These are phyloP conservation scores for Glycyrrhiza uralensis DNA, from an alignment of 306 rosid species.

Conservation along the genomic window DNA sequence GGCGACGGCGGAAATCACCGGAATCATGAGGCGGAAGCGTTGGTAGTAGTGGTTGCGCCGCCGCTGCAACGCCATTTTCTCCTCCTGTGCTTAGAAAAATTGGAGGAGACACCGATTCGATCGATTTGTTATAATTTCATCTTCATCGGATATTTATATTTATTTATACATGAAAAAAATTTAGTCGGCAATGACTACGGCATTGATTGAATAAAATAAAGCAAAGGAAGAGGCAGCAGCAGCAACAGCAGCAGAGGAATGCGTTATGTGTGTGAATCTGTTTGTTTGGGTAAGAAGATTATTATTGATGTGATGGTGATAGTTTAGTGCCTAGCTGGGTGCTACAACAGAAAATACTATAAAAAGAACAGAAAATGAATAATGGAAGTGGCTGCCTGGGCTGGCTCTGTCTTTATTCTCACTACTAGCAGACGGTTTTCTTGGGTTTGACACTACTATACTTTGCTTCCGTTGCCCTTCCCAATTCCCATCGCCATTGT, in stretches of 20 bases:
- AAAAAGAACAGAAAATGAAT: neutral
- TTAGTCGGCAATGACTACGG: neutral
- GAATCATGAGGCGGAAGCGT: constrained; percentile 58
- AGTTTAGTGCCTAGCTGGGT: neutral
- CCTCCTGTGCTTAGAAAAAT: neutral
- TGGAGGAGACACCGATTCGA: neutral
- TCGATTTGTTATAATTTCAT: neutral
- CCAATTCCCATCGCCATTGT: neutral
- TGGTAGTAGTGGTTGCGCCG: constrained; percentile 77
- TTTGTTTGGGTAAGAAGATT: neutral
- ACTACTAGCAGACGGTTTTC: neutral
- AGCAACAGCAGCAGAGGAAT: neutral
- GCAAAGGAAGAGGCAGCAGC: neutral
- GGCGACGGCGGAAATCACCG: constrained; percentile 60
- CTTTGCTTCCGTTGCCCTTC: neutral
- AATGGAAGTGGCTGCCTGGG: neutral
- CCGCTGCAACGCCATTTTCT: constrained; percentile 63
- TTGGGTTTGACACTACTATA: neutral
- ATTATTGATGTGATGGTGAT: neutral
- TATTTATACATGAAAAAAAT: neutral
- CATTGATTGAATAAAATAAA: neutral
- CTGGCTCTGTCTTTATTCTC: neutral
- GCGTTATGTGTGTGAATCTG: constrained; percentile 6
- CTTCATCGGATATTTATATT: neutral
- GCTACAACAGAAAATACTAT: neutral